Percentiles rank a stretch among this genome's conserved stretches.
Conservation (phyloP, 371 early-diverging fungal species). For the Syncephalis plumigaleata region DNA sequence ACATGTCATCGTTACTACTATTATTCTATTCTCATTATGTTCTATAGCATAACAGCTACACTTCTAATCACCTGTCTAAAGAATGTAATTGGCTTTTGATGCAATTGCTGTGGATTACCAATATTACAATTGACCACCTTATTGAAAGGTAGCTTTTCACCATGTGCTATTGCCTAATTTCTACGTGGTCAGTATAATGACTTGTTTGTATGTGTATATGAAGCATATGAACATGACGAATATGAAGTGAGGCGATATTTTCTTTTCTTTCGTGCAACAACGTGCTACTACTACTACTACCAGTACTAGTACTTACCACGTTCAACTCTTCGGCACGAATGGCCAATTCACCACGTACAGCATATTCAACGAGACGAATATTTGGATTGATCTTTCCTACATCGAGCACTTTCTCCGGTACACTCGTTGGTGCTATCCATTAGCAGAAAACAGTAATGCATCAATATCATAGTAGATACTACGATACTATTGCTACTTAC, state of each 20-base stretch:
- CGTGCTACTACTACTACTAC: not conserved
- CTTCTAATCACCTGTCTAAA: conserved; percentile 77
- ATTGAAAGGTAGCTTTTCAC: conserved; percentile 45
- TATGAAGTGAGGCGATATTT: not conserved
- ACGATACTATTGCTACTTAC: no score
- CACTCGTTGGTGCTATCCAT: no score
- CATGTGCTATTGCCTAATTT: conserved; percentile 22
- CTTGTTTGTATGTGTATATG: no score
- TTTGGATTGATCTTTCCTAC: conserved; percentile 52
- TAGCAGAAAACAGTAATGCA: no score
- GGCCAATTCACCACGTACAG: conserved; percentile 91
- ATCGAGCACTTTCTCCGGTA: conserved; percentile 30
- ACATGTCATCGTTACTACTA: no score
- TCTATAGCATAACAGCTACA: no score
- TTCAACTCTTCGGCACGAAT: conserved; percentile 81
- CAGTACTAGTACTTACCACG: conserved; percentile 24
- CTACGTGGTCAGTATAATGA: no score
- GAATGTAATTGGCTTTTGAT: conserved; percentile 91
- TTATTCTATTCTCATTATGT: no score
- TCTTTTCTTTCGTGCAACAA: no score
- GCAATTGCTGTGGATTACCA: conserved; percentile 94
- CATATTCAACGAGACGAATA: conserved; percentile 72
- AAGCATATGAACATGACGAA: no score
- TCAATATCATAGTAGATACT: no score
- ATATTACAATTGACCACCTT: conserved; percentile 84